Evolutionary conservation across 2,329 filamentous ascomycete species (phyloP), one percentile per base, ranked within the genome.

Genomic region (Cladosporium sp.): DNA sequence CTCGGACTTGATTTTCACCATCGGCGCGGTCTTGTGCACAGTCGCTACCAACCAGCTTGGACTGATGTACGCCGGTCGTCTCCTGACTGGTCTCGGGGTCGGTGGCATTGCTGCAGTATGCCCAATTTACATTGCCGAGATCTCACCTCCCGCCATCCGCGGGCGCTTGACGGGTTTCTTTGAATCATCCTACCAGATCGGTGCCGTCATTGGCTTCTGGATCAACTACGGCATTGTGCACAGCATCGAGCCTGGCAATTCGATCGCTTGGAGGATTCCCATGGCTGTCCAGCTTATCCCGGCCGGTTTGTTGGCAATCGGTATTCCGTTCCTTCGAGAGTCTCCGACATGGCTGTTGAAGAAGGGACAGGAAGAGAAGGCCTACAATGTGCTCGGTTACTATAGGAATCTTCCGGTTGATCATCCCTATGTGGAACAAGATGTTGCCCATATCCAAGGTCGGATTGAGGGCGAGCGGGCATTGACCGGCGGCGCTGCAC

Each of bases 21-120:
- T 74, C 13, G 74, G 74, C 3, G 71, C 72, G 7, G 59, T 75
- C 3, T 53, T 75, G 16, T 74, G 73, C 67, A 69, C 67, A 3
- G 70, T 65, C 6, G 67, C 72, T 0, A 69, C 65, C 3, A 55
- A 68, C 32, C 65, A 73, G 36, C 59, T 77, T 7, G 67, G 68
- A 1, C 67, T 69, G 59, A 62, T 79, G 22, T 78, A 70, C 41
- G 64, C 68, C 41, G 70, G 69, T 4, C 63, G 70, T 3, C 56
- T 66, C 0, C 45, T 67, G 16, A 64, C 62, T 7, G 65, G 65
- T 3, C 56, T 68, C 8, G 65, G 64, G 18, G 63, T 64, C 20
- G 66, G 66, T 35, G 60, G 55, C 5, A 62, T 65, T 32, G 61
- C 63, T 12, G 60, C 62, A 3, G 59, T 64, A 7, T 62, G 62